Evolutionary conservation across 1,284 basidiomycete species (phyloP), one percentile per base, ranked within the genome.

Genomic region (Ustilago lituana): DNA sequence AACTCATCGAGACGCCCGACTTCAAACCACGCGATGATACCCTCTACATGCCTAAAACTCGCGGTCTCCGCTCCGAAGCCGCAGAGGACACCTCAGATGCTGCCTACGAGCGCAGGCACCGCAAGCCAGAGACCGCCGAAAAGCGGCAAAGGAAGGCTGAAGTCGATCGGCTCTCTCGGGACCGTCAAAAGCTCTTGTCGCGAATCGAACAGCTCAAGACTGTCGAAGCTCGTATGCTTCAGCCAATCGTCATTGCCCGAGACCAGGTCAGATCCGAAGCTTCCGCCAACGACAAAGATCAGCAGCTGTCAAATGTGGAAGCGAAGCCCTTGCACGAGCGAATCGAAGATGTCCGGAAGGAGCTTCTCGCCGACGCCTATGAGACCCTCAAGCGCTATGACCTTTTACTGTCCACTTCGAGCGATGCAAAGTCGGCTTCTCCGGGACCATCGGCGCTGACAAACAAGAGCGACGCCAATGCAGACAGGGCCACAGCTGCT

Each of bases 111-210:
- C 88, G 88, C 58, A 87, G 91, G 35, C 93, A 95, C 83, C 87
- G 89, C 54, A 91, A 91, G 79, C 92, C 90, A 80, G 93, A 94
- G 81, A 87, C 87, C 15, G 89, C 91, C 56, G 93, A 95, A 82
- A 92, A 91, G 80, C 87, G 91, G 11, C 89, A 90, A 78, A 88
- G 92, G 3, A 84, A 92, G 36, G 87, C 92, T 53, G 93, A 95
- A 83, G 91, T 92, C 82, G 93, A 94, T 82, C 92, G 92, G 77
- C 87, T 96, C 60, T 89, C 90, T 80, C 90, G 92, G 67, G 91
- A 93, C 77, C 91, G 93, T 66, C 92, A 93, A 84, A 94, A 93
- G 82, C 88, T 96, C 75, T 89, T 90, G 76, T 88, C 92, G 76
- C 88, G 93, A 29, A 91, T 94, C 66, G 92, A 94, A 40, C 89